Evolutionary conservation across 2,329 filamentous ascomycete genomes (phyloP), one percentile per base, ranked within the genome.

Genomic region (Trichoderma lentiforme): DNA sequence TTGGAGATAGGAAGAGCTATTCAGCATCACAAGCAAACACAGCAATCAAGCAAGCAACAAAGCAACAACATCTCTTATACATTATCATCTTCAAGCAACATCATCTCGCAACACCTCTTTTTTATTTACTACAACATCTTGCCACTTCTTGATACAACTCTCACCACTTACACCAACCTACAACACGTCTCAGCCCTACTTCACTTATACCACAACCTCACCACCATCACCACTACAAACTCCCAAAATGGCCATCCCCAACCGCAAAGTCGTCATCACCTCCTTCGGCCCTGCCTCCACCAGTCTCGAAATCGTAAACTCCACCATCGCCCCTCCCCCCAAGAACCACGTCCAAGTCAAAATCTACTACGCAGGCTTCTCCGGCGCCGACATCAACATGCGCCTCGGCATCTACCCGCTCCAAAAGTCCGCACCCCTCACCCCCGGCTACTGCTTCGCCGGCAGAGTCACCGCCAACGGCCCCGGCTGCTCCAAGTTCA

Each of bases 361-460:
- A 64, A 82, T 86, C 72, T 75, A 85, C 70, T 86, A 86, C 77
- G 76, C 84, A 3, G 83, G 83, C 64, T 86, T 87, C 78, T 80
- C 81, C 1, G 85, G 85, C 43, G 77, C 80, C 72, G 85, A 87
- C 75, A 81, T 86, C 76, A 82, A 83, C 73, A 87, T 87, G 85
- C 83, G 85, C 26, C 77, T 81, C 24, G 85, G 85, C 70, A 74
- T 73, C n/a, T 87, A 87, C 73, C 84, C 84, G 1, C 74, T 83
- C 70, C 84, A 86, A 74, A 82, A 76, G 67, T 77, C 79, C 12
- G 82, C 85, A 0, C 85, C 85, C 2, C 76, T 87, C 1, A 86
- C 83, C 0, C 85, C 85, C 0, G 85, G 86, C 61, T 87, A 87
- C 78, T 83, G 79, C 74, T 81, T 85, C 34, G 80, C 84, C 72